Percentiles rank a stretch among this genome's conserved stretches.
Conservation (phyloP, 768 basidiomycete genomes). For the Lactarius quietus region DNA sequence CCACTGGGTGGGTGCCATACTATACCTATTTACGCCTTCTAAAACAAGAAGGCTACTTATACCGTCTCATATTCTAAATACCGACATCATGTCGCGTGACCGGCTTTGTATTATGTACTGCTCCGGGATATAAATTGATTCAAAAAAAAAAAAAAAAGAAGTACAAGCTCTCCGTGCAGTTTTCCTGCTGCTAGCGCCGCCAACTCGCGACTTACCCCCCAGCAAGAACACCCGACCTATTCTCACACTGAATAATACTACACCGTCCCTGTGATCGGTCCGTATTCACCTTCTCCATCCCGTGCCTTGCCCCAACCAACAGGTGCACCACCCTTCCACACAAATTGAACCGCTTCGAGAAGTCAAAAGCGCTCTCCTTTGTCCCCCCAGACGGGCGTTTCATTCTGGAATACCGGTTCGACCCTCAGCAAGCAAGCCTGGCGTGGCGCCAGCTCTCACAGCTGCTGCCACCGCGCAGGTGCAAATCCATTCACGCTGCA, state of each 20-base stretch:
- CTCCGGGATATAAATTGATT: too few relatives aligned
- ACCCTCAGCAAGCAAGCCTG: slow-evolving; percentile 33
- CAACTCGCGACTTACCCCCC: not conserved
- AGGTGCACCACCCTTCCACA: not conserved
- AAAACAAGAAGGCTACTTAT: too few relatives aligned
- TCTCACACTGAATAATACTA: too few relatives aligned
- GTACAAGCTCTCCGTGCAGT: slow-evolving; percentile 64
- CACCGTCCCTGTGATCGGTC: slow-evolving; percentile 88
- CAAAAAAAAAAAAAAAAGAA: too few relatives aligned
- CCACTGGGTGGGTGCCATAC: too few relatives aligned
- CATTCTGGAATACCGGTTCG: slow-evolving; percentile 78
- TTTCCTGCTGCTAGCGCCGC: not conserved
- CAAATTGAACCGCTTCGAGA: slow-evolving; percentile 77
- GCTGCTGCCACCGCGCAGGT: slow-evolving; percentile 26
- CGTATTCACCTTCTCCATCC: slow-evolving; percentile 26
- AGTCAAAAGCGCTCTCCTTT: slow-evolving; percentile 78
- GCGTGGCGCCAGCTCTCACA: slow-evolving; percentile 41
- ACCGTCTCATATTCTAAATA: too few relatives aligned
- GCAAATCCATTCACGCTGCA: slow-evolving; percentile 35
- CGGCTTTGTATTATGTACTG: too few relatives aligned
- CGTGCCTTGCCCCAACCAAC: slow-evolving; percentile 1
- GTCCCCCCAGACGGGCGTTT: slow-evolving; percentile 93
- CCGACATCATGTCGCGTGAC: too few relatives aligned
- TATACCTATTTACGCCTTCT: too few relatives aligned
- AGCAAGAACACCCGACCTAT: slow-evolving; percentile 83